Evolutionary conservation across 768 basidiomycete species (phyloP), one percentile per base, ranked within the genome.

Genomic region (Podaxis sp.): DNA sequence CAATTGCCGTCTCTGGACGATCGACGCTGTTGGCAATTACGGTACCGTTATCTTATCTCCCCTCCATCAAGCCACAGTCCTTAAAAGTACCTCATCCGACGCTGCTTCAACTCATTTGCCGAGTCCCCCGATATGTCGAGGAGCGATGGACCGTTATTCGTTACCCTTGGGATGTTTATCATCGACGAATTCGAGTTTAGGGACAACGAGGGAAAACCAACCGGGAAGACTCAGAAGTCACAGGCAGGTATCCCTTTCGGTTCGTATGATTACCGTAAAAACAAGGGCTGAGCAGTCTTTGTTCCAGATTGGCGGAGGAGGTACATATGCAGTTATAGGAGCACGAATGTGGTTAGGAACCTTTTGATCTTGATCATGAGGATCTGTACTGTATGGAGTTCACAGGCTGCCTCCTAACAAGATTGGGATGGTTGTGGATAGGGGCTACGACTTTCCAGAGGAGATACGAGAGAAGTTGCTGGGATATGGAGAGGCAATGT

Each of bases 101-200:
- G 44, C 44, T 46, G 44, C 44, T 10, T 3, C 44, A 46, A 46
- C 44, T 8, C 44, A 17, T 10, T 20, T 52, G 44, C 22, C 57
- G 62, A 60, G 38, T 30, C 20, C 44, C n/a, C 49, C 56, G 61
- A 28, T n/a, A 74, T 72, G 71, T 41, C 68, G 28, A 60, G 7
- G 20, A 38, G 33, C 28, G 49, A 40, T 8, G 53, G 41, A 1
- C 63, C 69, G 17, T 66, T 73, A 44, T 87, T 93, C 52, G 85
- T 84, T 20, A 86, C 88, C n/a, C 78, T 95, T 28, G 95, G 94
- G 6, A 86, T 95, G 85, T 96, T 96, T 77, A 95, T 97, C 69
- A 83, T 96, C 68, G 95, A 97, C 73, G 82, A 88, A 65, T 91
- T 95, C 68, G 79, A 82, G 2, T 89, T 86, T 69, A 68, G 76